Conservation (phyloP, 768 basidiomycete genomes). For the Leccinum uliginosum region DNA sequence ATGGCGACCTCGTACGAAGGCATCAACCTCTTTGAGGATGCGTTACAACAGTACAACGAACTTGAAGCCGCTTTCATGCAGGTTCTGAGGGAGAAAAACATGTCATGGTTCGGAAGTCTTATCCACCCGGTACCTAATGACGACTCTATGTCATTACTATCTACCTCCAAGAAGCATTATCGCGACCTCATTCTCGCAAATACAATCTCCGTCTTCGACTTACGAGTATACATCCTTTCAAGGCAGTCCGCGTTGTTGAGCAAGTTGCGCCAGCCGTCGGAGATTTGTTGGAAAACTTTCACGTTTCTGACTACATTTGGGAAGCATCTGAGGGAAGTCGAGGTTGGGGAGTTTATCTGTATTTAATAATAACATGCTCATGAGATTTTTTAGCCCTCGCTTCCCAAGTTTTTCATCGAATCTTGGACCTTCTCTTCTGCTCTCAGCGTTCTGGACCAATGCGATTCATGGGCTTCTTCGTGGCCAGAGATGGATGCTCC, state of each 20-base stretch:
- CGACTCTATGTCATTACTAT: slow-evolving; percentile 79
- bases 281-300: slow-evolving; percentile 66
- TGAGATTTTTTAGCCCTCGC: slow-evolving; percentile 35
- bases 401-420: slow-evolving; percentile 76
- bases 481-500: slow-evolving; percentile 43
- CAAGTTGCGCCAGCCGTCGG: slow-evolving; percentile 59
- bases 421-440: slow-evolving; percentile 93
- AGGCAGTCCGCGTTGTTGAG: slow-evolving; percentile 78
- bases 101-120: slow-evolving; percentile 90
- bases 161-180: slow-evolving; percentile 76
- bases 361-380: slow-evolving; percentile 15
- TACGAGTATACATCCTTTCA: slow-evolving; percentile 85
- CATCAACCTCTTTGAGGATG: slow-evolving; percentile 86
- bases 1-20: slow-evolving; percentile 89
- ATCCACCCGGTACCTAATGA: slow-evolving; percentile 68
- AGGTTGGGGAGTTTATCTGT: slow-evolving; percentile 43
- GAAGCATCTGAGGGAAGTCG: slow-evolving; percentile 64
- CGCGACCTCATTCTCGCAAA: slow-evolving; percentile 86
- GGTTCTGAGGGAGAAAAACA: slow-evolving; percentile 70
- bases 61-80: slow-evolving; percentile 81
- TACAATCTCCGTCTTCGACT: slow-evolving; percentile 90
- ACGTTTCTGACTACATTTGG: slow-evolving; percentile 78
- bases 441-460: slow-evolving; percentile 75
- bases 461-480: slow-evolving; percentile 63
- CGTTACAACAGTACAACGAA: slow-evolving; percentile 84